Percentiles rank a stretch among this genome's conserved stretches.
Conservation (phyloP, 495 filamentous ascomycete genomes). For the Talaromyces liani region DNA sequence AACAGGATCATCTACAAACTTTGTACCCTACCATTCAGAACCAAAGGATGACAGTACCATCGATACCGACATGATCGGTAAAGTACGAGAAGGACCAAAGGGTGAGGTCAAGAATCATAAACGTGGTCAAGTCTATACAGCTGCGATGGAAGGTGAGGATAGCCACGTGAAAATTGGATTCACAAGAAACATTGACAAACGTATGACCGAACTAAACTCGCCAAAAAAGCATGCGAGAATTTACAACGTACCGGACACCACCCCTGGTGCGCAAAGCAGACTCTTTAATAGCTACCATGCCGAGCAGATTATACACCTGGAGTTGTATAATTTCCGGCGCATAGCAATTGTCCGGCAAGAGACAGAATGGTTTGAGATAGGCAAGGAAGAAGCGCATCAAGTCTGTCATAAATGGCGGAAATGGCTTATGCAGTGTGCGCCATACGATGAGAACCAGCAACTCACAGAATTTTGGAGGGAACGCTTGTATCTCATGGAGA, state of each 20-base stretch:
- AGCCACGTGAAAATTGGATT: neutral
- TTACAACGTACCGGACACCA: neutral
- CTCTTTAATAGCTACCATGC: neutral
- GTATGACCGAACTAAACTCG: neutral
- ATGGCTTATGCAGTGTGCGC: neutral
- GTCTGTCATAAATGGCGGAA: slow-evolving; percentile 2
- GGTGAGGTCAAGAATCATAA: neutral
- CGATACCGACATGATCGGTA: neutral
- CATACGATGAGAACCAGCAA: slow-evolving; percentile 1
- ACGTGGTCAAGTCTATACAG: neutral
- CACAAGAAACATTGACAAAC: neutral
- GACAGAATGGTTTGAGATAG: slow-evolving; percentile 5
- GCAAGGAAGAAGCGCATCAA: neutral
- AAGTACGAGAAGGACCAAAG: neutral
- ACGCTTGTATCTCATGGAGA: neutral
- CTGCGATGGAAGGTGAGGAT: neutral
- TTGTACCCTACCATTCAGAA: neutral
- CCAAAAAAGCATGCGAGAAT: neutral
- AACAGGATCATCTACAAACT: neutral
- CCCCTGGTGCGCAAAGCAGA: neutral
- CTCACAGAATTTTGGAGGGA: neutral
- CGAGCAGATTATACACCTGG: neutral
- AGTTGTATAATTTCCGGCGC: neutral
- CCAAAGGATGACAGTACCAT: neutral
- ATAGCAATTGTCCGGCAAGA: neutral